A percentile compares a stretch with the other conserved stretches of the same genome.
Evolutionary conservation across 208 protist species (phyloP).

Genomic region (Leishmania turanica): DNA sequence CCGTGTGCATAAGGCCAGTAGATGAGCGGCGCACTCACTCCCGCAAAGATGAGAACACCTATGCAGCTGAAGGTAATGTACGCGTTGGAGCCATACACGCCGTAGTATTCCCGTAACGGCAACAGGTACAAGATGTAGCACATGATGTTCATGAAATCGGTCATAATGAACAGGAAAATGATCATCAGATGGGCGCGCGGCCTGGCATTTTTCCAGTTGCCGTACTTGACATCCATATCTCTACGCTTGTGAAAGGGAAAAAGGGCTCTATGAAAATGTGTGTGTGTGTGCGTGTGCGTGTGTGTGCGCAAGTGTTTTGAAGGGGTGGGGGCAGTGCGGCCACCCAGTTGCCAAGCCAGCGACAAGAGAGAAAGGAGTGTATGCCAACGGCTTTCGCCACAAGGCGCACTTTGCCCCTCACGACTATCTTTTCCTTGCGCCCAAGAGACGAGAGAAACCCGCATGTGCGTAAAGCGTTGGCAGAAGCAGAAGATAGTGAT

Average conservation of each 20-base stretch:
- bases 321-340: not conserved
- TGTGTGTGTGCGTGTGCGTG: constrained; percentile 14
- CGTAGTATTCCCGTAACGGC: constrained; percentile 5
- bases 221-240: constrained; percentile 14
- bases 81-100: constrained; percentile 35
- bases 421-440: not conserved
- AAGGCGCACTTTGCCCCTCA: not conserved
- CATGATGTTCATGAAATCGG: constrained; percentile 64
- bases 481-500: constrained; percentile 4
- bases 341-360: not conserved
- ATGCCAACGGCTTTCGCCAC: not conserved
- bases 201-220: constrained; percentile 31
- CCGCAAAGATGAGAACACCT: constrained; percentile 52
- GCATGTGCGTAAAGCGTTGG: not conserved
- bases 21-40: constrained; percentile 55
- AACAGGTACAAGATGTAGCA: constrained; percentile 61
- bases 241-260: not conserved
- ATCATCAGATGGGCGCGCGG: constrained; percentile 57
- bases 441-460: not conserved
- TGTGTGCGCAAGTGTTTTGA: constrained; percentile 3
- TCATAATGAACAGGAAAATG: constrained; percentile 57
- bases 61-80: constrained; percentile 65
- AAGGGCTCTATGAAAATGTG: not conserved
- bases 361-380: not conserved
- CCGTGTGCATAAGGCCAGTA: constrained; percentile 76